These are phyloP conservation scores for Trichophyton rubrum DNA, from an alignment of 2,329 filamentous ascomycete genomes.

Conservation along the genomic window DNA sequence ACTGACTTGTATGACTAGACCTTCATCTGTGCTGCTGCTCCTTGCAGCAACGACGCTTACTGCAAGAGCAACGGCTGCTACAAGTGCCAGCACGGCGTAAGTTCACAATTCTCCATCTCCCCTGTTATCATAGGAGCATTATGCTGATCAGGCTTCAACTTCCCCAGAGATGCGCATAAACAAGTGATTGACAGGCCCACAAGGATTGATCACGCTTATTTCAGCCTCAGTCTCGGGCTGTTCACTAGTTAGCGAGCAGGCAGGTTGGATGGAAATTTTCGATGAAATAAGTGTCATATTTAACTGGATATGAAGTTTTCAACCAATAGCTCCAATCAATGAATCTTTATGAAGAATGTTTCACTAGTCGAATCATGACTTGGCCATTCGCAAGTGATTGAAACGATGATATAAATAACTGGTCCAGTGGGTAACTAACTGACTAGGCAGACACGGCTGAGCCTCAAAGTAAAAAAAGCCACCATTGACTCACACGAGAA, in stretches of 20 bases:
- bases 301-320: neutral
- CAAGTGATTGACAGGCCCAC: neutral
- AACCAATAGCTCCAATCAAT: neutral
- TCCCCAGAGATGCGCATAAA: neutral
- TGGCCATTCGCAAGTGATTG: no score
- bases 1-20: neutral
- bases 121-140: neutral
- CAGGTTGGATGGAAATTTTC: no score
- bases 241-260: no score
- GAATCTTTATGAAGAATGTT: neutral
- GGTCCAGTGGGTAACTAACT: no score
- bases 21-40: slow-evolving; percentile 3
- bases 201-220: no score
- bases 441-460: neutral
- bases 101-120: neutral
- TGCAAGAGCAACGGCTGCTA: slow-evolving; percentile 3
- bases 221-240: no score
- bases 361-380: no score
- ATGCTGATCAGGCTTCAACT: neutral
- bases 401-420: neutral
- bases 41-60: slow-evolving; percentile 1
- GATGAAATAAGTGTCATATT: neutral
- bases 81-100: slow-evolving; percentile 1
- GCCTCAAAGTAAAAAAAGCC: neutral
- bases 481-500: neutral